These are phyloP conservation scores for Leccinum boreale DNA, from an alignment of 768 basidiomycete species.

Conservation along the genomic window DNA sequence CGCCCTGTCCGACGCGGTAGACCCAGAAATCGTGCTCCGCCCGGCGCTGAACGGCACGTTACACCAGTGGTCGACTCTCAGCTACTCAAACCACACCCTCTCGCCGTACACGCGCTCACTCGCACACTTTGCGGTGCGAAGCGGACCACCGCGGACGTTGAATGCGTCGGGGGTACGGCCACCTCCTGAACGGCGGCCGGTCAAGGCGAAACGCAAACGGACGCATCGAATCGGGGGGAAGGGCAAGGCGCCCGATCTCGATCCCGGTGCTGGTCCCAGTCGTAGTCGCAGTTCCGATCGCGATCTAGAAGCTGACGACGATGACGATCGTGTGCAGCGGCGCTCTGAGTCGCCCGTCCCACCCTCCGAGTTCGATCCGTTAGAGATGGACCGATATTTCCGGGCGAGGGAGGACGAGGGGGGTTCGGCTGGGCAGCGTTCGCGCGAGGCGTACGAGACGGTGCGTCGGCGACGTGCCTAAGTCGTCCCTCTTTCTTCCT, in stretches of 20 bases:
- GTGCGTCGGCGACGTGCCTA: not conserved
- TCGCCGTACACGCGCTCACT: conserved; percentile 90
- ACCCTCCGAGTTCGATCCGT: conserved; percentile 59
- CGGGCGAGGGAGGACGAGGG: conserved; percentile 27
- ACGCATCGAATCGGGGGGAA: conserved; percentile 55
- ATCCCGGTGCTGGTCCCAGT: not conserved
- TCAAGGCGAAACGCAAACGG: conserved; percentile 76
- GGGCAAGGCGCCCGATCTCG: not conserved
- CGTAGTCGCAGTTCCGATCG: not conserved
- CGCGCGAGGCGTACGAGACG: not conserved
- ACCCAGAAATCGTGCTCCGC: conserved; percentile 60
- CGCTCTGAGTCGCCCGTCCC: conserved; percentile 31
- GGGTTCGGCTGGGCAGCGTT: not conserved
- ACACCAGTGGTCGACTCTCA: conserved; percentile 83
- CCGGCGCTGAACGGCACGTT: conserved; percentile 71
- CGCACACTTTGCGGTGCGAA: conserved; percentile 90
- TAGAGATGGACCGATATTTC: conserved; percentile 78
- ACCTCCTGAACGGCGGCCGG: conserved; percentile 46
- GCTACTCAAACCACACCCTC: conserved; percentile 87
- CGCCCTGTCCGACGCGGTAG: conserved; percentile 33
- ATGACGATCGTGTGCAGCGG: conserved; percentile 15
- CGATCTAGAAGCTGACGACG: not conserved
- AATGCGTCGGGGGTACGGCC: conserved; percentile 33
- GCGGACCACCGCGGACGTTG: conserved; percentile 64
- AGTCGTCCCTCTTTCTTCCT: not conserved